Percentiles rank a stretch among this genome's conserved stretches.
phyloP scores from a whole-genome alignment of 2,329 filamentous ascomycete species.

The Fusarium sp. region DNA sequence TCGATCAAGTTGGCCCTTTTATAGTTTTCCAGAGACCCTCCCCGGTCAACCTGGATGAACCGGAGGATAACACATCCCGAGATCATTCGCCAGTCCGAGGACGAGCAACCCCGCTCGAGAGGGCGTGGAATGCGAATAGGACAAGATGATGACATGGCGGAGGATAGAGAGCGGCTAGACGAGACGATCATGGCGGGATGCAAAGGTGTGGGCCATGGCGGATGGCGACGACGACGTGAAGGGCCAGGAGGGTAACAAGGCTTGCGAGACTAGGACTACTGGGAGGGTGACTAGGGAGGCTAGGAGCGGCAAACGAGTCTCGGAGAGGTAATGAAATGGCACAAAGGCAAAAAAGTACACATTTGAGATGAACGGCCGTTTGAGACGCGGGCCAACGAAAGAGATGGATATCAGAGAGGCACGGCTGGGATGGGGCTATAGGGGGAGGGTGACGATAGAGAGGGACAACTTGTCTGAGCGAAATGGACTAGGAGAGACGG shows the following conservation, averaged over 20 bases:
- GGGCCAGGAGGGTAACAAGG: constrained; percentile 29
- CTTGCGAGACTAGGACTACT: constrained; percentile 46
- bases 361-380: constrained; percentile 30
- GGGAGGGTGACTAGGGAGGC: constrained; percentile 41
- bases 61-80: constrained; percentile 57
- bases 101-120: constrained; percentile 57
- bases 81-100: constrained; percentile 57
- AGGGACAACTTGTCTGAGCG: constrained; percentile 26
- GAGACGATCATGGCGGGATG: constrained; percentile 51
- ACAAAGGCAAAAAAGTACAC: constrained; percentile 28
- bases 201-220: constrained; percentile 50
- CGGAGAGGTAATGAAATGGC: constrained; percentile 29
- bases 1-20: constrained; percentile 69
- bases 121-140: constrained; percentile 44
- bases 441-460: constrained; percentile 46
- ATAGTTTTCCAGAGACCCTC: constrained; percentile 65
- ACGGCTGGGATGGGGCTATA: constrained; percentile 34
- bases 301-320: constrained; percentile 45
- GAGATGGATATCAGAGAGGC: constrained; percentile 26
- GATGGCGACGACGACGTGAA: constrained; percentile 43
- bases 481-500: constrained; percentile 29
- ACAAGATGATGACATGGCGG: constrained; percentile 50
- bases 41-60: constrained; percentile 50
- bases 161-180: constrained; percentile 45
- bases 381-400: constrained; percentile 42